Percentiles rank a stretch among this genome's conserved stretches.
Conservation (phyloP, 345 rosid species). For the sweet orange (Citrus sinensis) region DVS_A1.0 CM039164.1:3209001-3209500, state of each 20-base stretch:
- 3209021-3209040: neutral
- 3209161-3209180: slow-evolving; percentile 97
- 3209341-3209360: neutral
- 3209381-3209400: too few species aligned
- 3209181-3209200: slow-evolving; percentile 98
- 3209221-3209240: slow-evolving; percentile 90
- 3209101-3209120: slow-evolving; percentile 99
- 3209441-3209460: too few species aligned
- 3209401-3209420: too few species aligned
- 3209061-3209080: slow-evolving; percentile 70
- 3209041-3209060: neutral
- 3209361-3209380: neutral
- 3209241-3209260: slow-evolving; percentile 99
- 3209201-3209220: slow-evolving; percentile 94
- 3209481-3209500: neutral
- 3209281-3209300: neutral
- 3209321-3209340: neutral
- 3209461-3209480: too few species aligned
- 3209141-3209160: slow-evolving; percentile 96
- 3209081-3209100: slow-evolving; percentile 99
- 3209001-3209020: neutral
- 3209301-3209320: neutral
- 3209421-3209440: too few species aligned
- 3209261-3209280: slow-evolving; percentile 18
- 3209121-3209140: slow-evolving; percentile 92